phyloP scores from a whole-genome alignment of 352 stramenopile genomes.

The Globisporangium orthogonon region DNA sequence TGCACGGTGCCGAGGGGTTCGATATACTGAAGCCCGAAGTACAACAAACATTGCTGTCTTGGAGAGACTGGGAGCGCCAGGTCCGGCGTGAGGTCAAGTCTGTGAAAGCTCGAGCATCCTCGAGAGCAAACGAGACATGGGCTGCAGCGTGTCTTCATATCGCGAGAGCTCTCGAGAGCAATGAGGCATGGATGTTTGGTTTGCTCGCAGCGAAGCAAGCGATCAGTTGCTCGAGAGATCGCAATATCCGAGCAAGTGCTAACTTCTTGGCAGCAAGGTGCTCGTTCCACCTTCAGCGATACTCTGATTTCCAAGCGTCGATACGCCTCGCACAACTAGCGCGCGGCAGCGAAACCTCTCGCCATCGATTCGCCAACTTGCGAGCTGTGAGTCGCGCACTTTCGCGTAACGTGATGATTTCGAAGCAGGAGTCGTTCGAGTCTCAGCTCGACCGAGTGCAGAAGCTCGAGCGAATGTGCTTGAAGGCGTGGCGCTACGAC shows the following conservation, averaged over 20 bases:
- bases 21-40: not conserved
- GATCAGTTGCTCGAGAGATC: slow-evolving; percentile 20
- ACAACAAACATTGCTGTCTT: slow-evolving; percentile 14
- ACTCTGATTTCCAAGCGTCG: slow-evolving; percentile 12
- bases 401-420: slow-evolving; percentile 21
- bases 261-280: slow-evolving; percentile 26
- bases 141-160: slow-evolving; percentile 30
- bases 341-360: not conserved
- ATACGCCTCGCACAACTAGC: slow-evolving; percentile 21
- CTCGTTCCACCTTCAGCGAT: slow-evolving; percentile 15
- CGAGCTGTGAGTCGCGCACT: slow-evolving; percentile 29
- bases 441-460: slow-evolving; percentile 30
- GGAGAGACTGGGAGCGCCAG: slow-evolving; percentile 25
- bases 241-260: slow-evolving; percentile 15
- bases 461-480: slow-evolving; percentile 60
- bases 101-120: not conserved
- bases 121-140: slow-evolving; percentile 31
- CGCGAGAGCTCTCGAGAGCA: slow-evolving; percentile 28
- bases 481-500: slow-evolving; percentile 48
- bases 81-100: slow-evolving; percentile 9
- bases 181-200: slow-evolving; percentile 28
- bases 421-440: slow-evolving; percentile 31
- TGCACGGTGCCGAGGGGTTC: slow-evolving; percentile 8
- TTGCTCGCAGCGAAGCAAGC: slow-evolving; percentile 18
- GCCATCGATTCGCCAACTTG: slow-evolving; percentile 21